phyloP scores from a whole-genome alignment of 345 rosid genomes.

The Brassica rapa region DNA sequence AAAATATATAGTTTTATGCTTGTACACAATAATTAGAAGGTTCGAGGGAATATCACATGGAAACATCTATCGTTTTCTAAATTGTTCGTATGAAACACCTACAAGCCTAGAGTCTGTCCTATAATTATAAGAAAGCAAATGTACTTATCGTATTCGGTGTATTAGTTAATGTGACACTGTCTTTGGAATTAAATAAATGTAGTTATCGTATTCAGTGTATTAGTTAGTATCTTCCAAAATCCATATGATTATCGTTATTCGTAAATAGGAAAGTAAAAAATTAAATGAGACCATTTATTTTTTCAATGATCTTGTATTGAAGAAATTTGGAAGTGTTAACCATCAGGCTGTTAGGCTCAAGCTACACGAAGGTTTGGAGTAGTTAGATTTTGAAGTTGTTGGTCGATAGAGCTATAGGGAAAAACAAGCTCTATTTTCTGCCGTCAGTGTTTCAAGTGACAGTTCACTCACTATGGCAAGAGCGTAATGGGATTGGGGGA shows the following conservation, averaged over 20 bases:
- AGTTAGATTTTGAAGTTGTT: too few species aligned
- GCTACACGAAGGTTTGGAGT: too few species aligned
- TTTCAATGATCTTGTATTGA: too few species aligned
- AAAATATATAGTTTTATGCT: neutral
- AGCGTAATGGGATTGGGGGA: too few species aligned
- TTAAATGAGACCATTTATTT: neutral
- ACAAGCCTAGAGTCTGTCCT: slow-evolving; percentile 16
- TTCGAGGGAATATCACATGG: slow-evolving; percentile 13
- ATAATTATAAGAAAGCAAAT: slow-evolving; percentile 10
- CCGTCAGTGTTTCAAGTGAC: too few species aligned
- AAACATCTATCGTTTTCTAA: slow-evolving; percentile 8
- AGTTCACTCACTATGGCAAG: too few species aligned
- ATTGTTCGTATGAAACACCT: slow-evolving; percentile 12
- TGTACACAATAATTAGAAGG: neutral
- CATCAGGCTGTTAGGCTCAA: too few species aligned
- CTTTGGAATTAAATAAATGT: neutral
- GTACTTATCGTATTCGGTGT: neutral
- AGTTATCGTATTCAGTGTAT: neutral
- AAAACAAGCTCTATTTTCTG: neutral
- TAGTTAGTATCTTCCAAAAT: slow-evolving; percentile 10
- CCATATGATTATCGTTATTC: neutral
- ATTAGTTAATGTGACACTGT: slow-evolving; percentile 9
- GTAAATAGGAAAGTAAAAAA: neutral
- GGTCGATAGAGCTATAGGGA: too few species aligned
- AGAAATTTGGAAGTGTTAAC: too few species aligned